phyloP scores from a whole-genome alignment of 2,329 filamentous ascomycete genomes.

The Phyllosticta citrichinensis region DNA sequence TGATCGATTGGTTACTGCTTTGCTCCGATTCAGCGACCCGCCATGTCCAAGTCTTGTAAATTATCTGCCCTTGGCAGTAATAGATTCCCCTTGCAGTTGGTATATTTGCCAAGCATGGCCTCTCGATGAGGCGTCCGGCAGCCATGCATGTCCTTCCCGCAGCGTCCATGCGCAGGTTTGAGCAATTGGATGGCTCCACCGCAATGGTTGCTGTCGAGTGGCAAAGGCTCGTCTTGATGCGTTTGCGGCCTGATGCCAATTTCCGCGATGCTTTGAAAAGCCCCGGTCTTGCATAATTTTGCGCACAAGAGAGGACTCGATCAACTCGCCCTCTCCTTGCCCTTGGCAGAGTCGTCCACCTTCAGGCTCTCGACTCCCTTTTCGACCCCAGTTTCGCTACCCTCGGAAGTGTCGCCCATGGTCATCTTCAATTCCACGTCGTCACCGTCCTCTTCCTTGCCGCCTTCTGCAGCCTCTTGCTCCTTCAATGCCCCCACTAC shows the following conservation, averaged over 20 bases:
- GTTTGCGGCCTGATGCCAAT: no score
- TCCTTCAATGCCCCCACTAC: slow-evolving; percentile 23
- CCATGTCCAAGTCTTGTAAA: not conserved
- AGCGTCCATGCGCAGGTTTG: not conserved
- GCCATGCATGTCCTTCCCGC: not conserved
- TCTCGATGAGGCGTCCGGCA: not conserved
- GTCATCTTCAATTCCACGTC: slow-evolving; percentile 12
- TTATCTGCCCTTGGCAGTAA: not conserved
- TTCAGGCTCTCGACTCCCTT: slow-evolving; percentile 23
- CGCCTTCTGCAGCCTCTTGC: slow-evolving; percentile 17
- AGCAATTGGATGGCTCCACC: not conserved
- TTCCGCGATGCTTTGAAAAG: no score
- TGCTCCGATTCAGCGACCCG: not conserved
- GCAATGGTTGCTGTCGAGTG: not conserved
- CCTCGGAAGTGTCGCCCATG: slow-evolving; percentile 13
- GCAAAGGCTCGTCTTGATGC: not conserved
- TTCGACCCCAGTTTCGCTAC: slow-evolving; percentile 18
- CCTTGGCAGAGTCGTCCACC: slow-evolving; percentile 1
- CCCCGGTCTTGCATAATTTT: not conserved
- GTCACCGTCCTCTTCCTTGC: slow-evolving; percentile 10
- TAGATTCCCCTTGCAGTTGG: not conserved
- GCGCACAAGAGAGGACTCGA: not conserved
- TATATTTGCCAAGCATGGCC: not conserved
- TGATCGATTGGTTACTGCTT: not conserved
- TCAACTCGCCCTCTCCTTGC: slow-evolving; percentile 5